A percentile compares a stretch with the other conserved stretches of the same genome.
Evolutionary conservation across 495 filamentous ascomycete genomes (phyloP).

Genomic region (Oidiodendron maius): DNA sequence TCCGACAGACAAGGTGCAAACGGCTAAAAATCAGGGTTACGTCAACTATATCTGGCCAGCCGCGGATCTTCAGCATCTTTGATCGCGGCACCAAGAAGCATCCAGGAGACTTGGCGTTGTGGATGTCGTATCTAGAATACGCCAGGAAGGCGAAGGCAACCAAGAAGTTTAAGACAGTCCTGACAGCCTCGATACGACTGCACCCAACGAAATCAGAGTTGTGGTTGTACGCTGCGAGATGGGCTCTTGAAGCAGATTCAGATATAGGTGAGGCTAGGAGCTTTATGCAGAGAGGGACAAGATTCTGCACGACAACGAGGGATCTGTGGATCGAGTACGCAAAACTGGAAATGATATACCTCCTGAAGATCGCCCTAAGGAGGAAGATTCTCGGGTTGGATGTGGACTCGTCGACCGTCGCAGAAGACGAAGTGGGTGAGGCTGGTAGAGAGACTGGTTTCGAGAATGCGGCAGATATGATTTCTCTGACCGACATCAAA

Average conservation of each 20-base stretch:
- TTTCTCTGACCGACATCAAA: conserved; percentile 56
- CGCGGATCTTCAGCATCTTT: conserved; percentile 80
- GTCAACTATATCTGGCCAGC: conserved; percentile 58
- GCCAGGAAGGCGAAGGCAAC: conserved; percentile 67
- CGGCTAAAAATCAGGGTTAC: conserved; percentile 67
- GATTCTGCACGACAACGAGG: conserved; percentile 72
- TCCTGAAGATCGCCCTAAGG: conserved; percentile 69
- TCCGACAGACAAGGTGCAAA: conserved; percentile 75
- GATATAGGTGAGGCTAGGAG: conserved; percentile 83
- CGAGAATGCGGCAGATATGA: conserved; percentile 43
- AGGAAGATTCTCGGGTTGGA: conserved; percentile 67
- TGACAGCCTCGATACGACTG: conserved; percentile 72
- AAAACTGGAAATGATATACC: conserved; percentile 86
- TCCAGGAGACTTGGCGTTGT: conserved; percentile 74
- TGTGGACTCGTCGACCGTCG: conserved; percentile 35
- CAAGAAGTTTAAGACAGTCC: conserved; percentile 71
- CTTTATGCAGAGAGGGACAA: conserved; percentile 81
- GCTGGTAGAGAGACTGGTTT: conserved; percentile 32
- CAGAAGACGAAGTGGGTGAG: conserved; percentile 34
- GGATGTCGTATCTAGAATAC: conserved; percentile 88
- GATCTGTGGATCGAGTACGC: conserved; percentile 84
- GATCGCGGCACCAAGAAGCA: conserved; percentile 85
- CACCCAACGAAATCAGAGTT: conserved; percentile 78
- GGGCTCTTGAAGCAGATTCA: conserved; percentile 64
- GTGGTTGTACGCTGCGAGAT: conserved; percentile 81